A percentile compares a stretch with the other conserved stretches of the same genome.
Conservation (phyloP, 148 eudicot species). For the Dianthus caryophyllus region DNA sequence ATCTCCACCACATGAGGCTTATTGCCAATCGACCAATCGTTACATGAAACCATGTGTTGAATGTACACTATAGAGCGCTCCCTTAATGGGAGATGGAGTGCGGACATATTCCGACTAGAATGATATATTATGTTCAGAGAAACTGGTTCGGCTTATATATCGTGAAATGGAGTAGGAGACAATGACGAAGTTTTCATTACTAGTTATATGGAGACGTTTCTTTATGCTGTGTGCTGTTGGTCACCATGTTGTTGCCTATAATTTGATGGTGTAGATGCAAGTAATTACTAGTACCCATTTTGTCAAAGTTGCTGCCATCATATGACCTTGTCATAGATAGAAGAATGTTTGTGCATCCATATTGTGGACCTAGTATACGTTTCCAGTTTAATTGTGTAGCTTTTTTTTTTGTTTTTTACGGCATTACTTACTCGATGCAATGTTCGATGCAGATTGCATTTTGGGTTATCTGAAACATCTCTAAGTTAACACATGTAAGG, state of each 20-base stretch:
- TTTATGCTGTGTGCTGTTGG: neutral
- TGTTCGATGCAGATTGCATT: no score
- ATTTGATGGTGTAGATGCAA: neutral
- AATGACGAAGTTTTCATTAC: no score
- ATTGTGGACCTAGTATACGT: constrained; percentile 2
- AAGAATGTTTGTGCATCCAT: constrained; percentile 9
- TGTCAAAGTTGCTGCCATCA: constrained; percentile 5
- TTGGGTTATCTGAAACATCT: no score
- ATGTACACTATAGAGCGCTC: neutral
- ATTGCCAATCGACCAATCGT: neutral
- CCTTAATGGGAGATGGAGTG: neutral
- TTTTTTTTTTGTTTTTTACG: no score
- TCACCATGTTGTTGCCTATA: neutral
- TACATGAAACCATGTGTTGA: neutral
- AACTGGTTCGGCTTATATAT: no score
- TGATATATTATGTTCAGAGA: neutral
- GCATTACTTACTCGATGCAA: no score
- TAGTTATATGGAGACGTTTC: no score
- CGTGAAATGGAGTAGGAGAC: no score
- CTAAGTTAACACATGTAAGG: no score
- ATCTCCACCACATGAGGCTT: neutral
- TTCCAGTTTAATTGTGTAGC: constrained; percentile 7
- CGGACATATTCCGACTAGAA: neutral
- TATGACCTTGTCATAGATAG: neutral
- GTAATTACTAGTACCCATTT: neutral